phyloP scores from a whole-genome alignment of 768 basidiomycete species.

The Candolleomyces aberdarensis region DNA sequence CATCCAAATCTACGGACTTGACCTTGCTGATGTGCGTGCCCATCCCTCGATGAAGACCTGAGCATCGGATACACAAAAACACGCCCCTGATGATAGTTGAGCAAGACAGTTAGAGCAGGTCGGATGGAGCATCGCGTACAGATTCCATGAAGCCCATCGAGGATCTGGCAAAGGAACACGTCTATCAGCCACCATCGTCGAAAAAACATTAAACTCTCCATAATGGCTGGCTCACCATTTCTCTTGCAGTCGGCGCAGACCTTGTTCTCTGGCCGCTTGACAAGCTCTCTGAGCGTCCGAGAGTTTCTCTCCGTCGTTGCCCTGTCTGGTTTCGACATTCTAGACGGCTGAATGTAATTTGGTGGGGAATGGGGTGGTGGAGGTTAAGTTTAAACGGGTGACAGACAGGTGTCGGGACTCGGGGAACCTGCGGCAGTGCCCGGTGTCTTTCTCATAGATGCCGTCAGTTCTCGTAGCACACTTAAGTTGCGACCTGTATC shows the following conservation, averaged over 20 bases:
- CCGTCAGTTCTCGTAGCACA: too few species aligned
- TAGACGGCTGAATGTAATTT: slow-evolving; percentile 12
- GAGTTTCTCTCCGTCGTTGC: slow-evolving; percentile 80
- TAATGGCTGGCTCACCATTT: slow-evolving; percentile 60
- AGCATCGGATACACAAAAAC: slow-evolving; percentile 95
- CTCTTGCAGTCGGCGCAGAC: slow-evolving; percentile 95
- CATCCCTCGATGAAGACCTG: slow-evolving; percentile 96
- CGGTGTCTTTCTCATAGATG: not conserved
- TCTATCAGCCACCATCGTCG: slow-evolving; percentile 1
- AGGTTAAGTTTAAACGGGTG: not conserved
- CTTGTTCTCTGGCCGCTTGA: slow-evolving; percentile 91
- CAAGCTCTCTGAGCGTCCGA: slow-evolving; percentile 76
- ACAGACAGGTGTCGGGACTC: not conserved
- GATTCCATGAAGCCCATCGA: slow-evolving; percentile 97
- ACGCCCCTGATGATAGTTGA: slow-evolving; percentile 58
- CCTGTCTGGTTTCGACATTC: slow-evolving; percentile 69
- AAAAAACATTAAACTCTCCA: slow-evolving; percentile 7
- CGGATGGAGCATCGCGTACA: slow-evolving; percentile 44
- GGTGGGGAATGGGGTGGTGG: not conserved
- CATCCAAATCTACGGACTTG: slow-evolving; percentile 95
- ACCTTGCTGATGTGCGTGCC: slow-evolving; percentile 98
- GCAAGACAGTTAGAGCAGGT: not conserved
- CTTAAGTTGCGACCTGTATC: too few species aligned
- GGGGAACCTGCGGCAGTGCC: not conserved
- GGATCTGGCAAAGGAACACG: slow-evolving; percentile 57